phyloP scores from a whole-genome alignment of 176 grass and related monocot genomes.

The Cenchrus fungigraminus region DNA sequence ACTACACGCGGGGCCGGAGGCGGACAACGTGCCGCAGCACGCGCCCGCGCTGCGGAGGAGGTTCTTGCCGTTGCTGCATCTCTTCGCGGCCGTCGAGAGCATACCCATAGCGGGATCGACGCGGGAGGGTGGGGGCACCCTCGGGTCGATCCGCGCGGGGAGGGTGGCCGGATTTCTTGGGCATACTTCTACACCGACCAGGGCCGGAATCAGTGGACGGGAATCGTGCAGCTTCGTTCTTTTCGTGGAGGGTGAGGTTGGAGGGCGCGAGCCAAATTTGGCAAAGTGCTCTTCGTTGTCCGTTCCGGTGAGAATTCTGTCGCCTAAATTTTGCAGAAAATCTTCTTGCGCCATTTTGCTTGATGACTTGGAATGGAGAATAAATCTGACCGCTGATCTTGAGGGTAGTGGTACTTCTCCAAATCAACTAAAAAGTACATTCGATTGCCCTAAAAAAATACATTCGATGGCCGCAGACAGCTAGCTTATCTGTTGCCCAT shows the following conservation, averaged over 20 bases:
- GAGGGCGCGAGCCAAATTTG: conserved; percentile 32
- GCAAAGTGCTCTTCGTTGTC: conserved; percentile 25
- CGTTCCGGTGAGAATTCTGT: not conserved
- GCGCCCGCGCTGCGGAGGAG: conserved; percentile 43
- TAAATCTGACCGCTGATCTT: not conserved
- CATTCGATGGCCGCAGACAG: too few relatives aligned
- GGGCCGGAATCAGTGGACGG: conserved; percentile 34
- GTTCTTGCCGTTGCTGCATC: conserved; percentile 35
- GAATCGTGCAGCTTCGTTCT: conserved; percentile 23
- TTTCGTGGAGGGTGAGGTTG: not conserved
- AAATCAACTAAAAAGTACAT: too few relatives aligned
- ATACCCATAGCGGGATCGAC: conserved; percentile 55
- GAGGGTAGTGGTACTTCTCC: not conserved
- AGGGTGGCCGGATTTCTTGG: not conserved
- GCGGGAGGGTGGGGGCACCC: conserved; percentile 46
- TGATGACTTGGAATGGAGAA: not conserved
- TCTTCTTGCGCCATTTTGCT: too few relatives aligned
- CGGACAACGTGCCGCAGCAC: not conserved
- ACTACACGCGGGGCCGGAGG: not conserved
- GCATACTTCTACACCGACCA: conserved; percentile 43
- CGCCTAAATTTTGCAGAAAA: conserved; percentile 9
- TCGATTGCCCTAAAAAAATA: too few relatives aligned
- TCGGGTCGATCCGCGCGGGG: conserved; percentile 44
- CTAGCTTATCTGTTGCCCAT: too few relatives aligned
- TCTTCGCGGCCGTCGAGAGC: conserved; percentile 48